Evolutionary conservation across 768 basidiomycete genomes (phyloP), one percentile per base, ranked within the genome.

Genomic region (Lactarius psammicola): DNA sequence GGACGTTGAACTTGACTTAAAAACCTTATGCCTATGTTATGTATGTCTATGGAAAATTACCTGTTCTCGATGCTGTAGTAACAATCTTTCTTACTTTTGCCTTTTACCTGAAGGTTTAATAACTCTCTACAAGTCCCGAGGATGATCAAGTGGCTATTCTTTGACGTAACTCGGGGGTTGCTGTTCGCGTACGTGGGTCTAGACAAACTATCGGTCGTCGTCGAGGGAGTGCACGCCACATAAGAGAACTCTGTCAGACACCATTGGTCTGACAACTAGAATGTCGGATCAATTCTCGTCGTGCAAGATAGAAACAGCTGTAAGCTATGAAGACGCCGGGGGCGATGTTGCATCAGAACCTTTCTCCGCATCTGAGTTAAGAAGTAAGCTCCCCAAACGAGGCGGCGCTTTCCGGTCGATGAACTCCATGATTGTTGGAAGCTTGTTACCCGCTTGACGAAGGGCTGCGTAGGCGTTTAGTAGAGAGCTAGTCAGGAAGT

Each of bases 381-480:
- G 71, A 51, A 91, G 69, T 49, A 90, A 74, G 66, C 81, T 87
- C 20, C 92, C 92, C 15, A 94, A 76, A 1, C 94, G 85, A 44
- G 95, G 89, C 4, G 87, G 87, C 0, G 90, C 80, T 15, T 79
- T 73, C 15, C 82, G 81, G 67, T 80, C 83, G 67, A 98, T 89
- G 75, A 98, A 94, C 74, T 98, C 95, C 77, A 91, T 93, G 58
- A 81, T 81, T 0, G 92, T 88, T 0, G 96, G 95, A 17, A 98
- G 82, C 74, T 95, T 96, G 44, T 84, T 86, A 20, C 89, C 82
- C n/a, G 93, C 95, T 67, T 92, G 87, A 33, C 91, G 88, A 55
- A 98, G 84, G 18, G 92, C 95, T 97, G 65, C 46, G 31, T 20
- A 5, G 53, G 54, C 36, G n/a, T 20, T 46, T 15, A 56, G 62